Base-by-base conservation (phyloP, 441 rosid genomes). In the Arabidopsis hybrid region DNA sequence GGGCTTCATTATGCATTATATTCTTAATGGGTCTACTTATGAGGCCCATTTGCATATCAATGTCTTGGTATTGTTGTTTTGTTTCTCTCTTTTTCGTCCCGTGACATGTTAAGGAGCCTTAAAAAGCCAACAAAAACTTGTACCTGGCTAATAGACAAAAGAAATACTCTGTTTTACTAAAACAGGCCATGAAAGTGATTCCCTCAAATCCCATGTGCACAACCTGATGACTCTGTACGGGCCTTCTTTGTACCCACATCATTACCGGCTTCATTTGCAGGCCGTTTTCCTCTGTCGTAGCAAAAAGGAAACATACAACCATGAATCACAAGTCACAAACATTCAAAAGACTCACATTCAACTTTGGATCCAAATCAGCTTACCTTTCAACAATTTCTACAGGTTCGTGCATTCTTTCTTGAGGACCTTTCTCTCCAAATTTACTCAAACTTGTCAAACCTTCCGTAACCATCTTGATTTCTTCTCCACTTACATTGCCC, bases 371-470 rank as follows among this genome's bases (percentile, higher is more conserved):
- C 79, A 95, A 85, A 82, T 95, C 98, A 66, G 98, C 97, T 81
- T 92, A 97, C 14, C 88, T 95, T 85, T 95, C 97, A 62, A 88
- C 83, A 52, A 95, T 83, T 67, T 76, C 93, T 66, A 87, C 85
- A 58, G 92, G 97, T 75, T 95, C 99, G 67, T 86, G 92, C 94
- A 92, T 88, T 66, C 93, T 91, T 80, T 92, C 97, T 11, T 83
- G 86, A 76, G 98, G 92, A 63, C 96, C 97, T 83, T 92, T 89
- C 53, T 82, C 96, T 72, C 99, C 99, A 86, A 89, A 92, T 73
- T 91, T 83, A 81, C 83, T 89, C 81, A 95, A 84, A 76, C 87
- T 82, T 38, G 40, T 38, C 10, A 38, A 8, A 2, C 7, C 7
- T 2, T 8, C 3, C 11, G 9, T 38, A 38, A 38, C 1, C 11